A percentile compares a stretch with the other conserved stretches of the same genome.
Conservation (phyloP, 1,284 basidiomycete genomes). For the Uromyces viciae-fabae region DNA sequence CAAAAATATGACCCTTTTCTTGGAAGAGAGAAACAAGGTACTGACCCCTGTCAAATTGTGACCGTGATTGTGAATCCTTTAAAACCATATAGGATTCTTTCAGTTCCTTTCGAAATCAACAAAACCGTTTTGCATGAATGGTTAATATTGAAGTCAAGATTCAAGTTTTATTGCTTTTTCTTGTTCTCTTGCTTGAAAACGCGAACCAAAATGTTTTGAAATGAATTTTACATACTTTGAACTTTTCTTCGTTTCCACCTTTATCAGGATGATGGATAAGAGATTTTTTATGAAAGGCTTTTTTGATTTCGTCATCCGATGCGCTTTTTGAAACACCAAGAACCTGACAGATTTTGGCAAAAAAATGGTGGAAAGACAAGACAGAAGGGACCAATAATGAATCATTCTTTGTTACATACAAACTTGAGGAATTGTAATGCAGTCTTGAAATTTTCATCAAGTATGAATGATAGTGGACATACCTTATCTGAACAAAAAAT, state of each 20-base stretch:
- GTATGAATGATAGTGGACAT: too few species aligned
- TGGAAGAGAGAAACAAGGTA: neutral
- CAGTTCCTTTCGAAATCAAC: neutral
- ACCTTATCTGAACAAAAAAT: slow-evolving; percentile 20
- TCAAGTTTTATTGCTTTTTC: neutral
- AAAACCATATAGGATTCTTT: slow-evolving; percentile 35
- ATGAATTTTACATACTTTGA: neutral
- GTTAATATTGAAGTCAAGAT: neutral
- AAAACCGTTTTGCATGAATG: neutral
- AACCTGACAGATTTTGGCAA: slow-evolving; percentile 43
- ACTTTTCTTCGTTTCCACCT: slow-evolving; percentile 51
- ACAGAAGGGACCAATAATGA: too few species aligned
- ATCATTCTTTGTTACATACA: too few species aligned
- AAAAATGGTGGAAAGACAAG: neutral
- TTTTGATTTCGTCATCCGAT: slow-evolving; percentile 52
- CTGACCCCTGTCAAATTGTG: slow-evolving; percentile 20
- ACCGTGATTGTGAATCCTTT: slow-evolving; percentile 5
- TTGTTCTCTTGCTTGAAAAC: neutral
- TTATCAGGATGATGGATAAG: slow-evolving; percentile 55
- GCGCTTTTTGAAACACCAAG: slow-evolving; percentile 52
- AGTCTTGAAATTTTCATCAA: too few species aligned
- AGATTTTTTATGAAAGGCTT: slow-evolving; percentile 53
- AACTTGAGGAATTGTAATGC: too few species aligned
- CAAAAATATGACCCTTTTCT: neutral
- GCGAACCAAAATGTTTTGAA: neutral